These are phyloP conservation scores for Lipomyces lipofer DNA, from an alignment of 805 yeast species.

Conservation along the genomic window DNA sequence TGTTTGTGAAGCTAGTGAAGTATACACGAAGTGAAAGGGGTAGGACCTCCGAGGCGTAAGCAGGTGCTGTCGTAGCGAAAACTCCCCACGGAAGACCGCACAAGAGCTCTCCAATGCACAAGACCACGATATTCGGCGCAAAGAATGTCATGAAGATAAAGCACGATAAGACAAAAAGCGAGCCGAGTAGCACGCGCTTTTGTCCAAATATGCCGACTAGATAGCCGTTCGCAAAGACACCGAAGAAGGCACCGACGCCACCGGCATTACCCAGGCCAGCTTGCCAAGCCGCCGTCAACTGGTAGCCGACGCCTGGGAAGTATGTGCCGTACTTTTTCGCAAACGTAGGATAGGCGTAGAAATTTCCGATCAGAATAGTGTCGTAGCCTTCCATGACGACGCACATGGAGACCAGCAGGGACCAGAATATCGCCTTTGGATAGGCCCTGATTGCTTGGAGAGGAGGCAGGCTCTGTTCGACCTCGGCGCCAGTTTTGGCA, in stretches of 20 bases:
- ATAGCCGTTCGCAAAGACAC: conserved; percentile 48
- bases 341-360: conserved; percentile 42
- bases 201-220: conserved; percentile 51
- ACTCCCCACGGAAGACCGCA: conserved; percentile 54
- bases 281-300: conserved; percentile 38
- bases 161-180: conserved; percentile 41
- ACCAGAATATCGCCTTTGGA: conserved; percentile 52
- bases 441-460: conserved; percentile 33
- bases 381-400: conserved; percentile 55
- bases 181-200: conserved; percentile 44
- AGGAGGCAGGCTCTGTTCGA: background rate
- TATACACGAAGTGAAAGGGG: conserved; percentile 53
- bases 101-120: conserved; percentile 45
- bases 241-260: conserved; percentile 49
- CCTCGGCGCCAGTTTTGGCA: conserved; percentile 2
- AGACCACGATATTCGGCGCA: conserved; percentile 44
- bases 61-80: conserved; percentile 53
- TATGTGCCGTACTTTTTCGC: conserved; percentile 23
- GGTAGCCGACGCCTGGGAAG: conserved; percentile 4
- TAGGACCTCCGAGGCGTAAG: conserved; percentile 60
- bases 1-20: conserved; percentile 51
- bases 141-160: conserved; percentile 52
- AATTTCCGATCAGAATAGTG: conserved; percentile 43
- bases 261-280: conserved; percentile 36
- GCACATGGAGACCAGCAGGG: conserved; percentile 46